These are phyloP conservation scores for Eutrema yunnanense DNA, from an alignment of 345 rosid species.

Conservation along the genomic window DNA sequence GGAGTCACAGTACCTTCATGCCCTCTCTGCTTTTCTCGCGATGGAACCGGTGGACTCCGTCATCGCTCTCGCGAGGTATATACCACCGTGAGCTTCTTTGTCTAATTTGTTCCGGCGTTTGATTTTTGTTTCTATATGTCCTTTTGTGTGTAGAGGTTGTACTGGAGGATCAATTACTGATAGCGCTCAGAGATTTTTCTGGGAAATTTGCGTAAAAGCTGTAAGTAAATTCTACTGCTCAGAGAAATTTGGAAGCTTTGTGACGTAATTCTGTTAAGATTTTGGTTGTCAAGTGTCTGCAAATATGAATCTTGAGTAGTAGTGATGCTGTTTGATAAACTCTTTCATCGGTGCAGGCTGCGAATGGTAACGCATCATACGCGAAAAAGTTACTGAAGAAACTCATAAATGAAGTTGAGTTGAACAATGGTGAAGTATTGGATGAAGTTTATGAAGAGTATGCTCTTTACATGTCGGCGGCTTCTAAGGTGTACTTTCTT, in stretches of 20 bases:
- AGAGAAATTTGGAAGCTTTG: neutral
- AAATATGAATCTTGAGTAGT: neutral
- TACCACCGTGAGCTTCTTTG: neutral
- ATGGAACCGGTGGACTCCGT: slow-evolving; percentile 57
- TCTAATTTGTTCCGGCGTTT: neutral
- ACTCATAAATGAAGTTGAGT: slow-evolving; percentile 66
- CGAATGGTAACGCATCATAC: slow-evolving; percentile 41
- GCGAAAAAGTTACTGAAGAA: slow-evolving; percentile 61
- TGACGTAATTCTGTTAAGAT: neutral
- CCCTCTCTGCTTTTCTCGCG: slow-evolving; percentile 67
- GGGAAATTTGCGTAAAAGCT: slow-evolving; percentile 56
- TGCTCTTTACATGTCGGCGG: slow-evolving; percentile 43
- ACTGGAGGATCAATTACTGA: slow-evolving; percentile 59
- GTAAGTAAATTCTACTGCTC: slow-evolving; percentile 33
- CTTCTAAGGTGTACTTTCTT: slow-evolving; percentile 41
- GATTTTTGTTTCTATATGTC: neutral
- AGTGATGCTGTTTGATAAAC: neutral
- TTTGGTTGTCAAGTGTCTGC: neutral
- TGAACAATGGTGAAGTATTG: slow-evolving; percentile 39
- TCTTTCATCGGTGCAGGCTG: slow-evolving; percentile 36
- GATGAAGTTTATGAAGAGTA: slow-evolving; percentile 68
- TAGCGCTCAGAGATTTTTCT: slow-evolving; percentile 54
- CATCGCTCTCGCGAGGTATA: slow-evolving; percentile 52
- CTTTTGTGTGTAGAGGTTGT: slow-evolving; percentile 33
- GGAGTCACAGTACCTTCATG: slow-evolving; percentile 37